These are phyloP conservation scores for Ophiocordyceps camponoti-rufipedis DNA, from an alignment of 2,329 filamentous ascomycete species.

Conservation along the genomic window DNA sequence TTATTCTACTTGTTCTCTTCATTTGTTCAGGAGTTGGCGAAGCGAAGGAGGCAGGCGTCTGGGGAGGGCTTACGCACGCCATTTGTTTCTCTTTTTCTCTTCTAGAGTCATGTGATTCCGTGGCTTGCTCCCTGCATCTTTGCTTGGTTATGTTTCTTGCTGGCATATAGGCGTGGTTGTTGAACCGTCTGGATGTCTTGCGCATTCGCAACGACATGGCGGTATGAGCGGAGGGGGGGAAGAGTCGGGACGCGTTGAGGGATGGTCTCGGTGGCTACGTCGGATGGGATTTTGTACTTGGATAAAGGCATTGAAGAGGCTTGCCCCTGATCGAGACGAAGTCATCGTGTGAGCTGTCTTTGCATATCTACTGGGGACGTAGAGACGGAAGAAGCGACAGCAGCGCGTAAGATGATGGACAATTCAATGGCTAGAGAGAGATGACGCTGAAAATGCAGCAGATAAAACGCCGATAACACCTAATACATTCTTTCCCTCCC, in stretches of 20 bases:
- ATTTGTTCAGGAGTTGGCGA: neutral
- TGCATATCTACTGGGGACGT: neutral
- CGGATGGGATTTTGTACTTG: neutral
- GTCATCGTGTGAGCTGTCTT: neutral
- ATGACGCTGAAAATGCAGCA: neutral
- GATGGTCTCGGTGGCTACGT: neutral
- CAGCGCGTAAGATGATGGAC: neutral
- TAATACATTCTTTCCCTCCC: neutral
- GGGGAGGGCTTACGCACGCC: neutral
- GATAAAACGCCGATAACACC: neutral
- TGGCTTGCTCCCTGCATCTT: too few species aligned
- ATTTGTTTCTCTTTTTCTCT: neutral
- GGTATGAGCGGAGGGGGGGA: too few species aligned
- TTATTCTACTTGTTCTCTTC: neutral
- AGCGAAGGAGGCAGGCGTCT: constrained; percentile 2
- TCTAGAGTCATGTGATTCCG: too few species aligned
- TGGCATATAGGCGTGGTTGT: too few species aligned
- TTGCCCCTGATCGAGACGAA: neutral
- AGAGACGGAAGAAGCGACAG: neutral
- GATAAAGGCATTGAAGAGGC: neutral
- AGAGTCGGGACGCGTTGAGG: neutral
- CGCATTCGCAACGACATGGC: too few species aligned
- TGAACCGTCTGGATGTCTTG: too few species aligned
- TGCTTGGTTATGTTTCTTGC: too few species aligned
- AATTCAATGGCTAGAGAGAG: neutral